Percentiles rank a stretch among this genome's conserved stretches.
Evolutionary conservation across 768 basidiomycete genomes (phyloP).

Genomic region (Tulasnella sp.): DNA sequence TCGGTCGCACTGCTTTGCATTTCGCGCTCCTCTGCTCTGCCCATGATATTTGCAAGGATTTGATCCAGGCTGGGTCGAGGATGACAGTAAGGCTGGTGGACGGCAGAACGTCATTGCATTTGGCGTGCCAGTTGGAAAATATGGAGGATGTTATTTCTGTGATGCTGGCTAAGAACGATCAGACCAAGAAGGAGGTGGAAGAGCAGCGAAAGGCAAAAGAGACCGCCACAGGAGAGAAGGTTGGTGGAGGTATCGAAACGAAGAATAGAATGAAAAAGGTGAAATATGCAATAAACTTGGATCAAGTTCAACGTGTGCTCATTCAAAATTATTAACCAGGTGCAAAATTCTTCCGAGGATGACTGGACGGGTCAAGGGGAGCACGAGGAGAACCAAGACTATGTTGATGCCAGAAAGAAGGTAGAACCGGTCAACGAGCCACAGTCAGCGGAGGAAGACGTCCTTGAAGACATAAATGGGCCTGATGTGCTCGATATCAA

Average conservation of each 20-base stretch:
- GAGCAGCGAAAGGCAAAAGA: constrained; percentile 21
- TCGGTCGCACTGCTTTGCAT: constrained; percentile 52
- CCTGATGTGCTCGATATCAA: constrained; percentile 50
- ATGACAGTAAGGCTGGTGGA: constrained; percentile 48
- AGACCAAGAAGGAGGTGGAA: constrained; percentile 24
- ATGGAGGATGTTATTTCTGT: constrained; percentile 33
- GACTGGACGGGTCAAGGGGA: constrained; percentile 1
- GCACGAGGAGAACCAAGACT: constrained; percentile 13
- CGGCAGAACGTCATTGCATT: constrained; percentile 44
- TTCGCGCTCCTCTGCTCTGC: constrained; percentile 42
- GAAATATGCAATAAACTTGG: not conserved
- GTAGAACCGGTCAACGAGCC: constrained; percentile 8
- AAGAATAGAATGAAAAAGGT: constrained; percentile 24
- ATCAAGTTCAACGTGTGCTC: not conserved
- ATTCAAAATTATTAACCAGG: constrained; percentile 13
- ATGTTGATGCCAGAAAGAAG: constrained; percentile 34
- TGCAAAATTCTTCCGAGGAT: constrained; percentile 13
- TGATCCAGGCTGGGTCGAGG: constrained; percentile 46
- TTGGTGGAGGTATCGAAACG: not conserved
- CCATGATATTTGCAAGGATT: constrained; percentile 37
- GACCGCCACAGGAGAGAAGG: constrained; percentile 7
- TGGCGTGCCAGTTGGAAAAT: constrained; percentile 39
- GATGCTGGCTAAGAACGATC: constrained; percentile 40
- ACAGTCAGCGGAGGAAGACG: constrained; percentile 20
- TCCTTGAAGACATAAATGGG: constrained; percentile 39